Conservation (phyloP, 768 basidiomycete genomes). For the Mycena albidolilacea region DNA sequence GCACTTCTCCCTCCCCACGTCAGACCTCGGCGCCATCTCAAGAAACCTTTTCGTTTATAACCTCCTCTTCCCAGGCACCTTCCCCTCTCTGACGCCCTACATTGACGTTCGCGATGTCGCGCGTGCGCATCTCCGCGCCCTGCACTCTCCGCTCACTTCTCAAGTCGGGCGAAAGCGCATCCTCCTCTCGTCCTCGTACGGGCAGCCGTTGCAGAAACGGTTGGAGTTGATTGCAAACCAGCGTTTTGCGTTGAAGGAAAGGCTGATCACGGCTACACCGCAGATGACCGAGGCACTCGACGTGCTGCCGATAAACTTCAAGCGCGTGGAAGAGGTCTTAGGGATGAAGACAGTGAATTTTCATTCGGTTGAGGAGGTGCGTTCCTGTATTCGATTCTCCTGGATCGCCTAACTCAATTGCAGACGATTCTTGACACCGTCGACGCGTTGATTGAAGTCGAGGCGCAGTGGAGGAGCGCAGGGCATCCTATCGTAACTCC, state of each 20-base stretch:
- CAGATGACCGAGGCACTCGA: background rate
- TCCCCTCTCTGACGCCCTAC: background rate
- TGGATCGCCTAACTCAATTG: background rate
- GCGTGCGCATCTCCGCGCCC: background rate
- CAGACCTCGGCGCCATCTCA: background rate
- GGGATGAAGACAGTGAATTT: background rate
- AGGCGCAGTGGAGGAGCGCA: background rate
- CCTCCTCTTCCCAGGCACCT: background rate
- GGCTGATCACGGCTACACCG: background rate
- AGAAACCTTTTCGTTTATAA: background rate
- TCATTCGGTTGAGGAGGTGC: background rate
- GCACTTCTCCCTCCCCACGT: background rate
- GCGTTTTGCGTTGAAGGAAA: background rate
- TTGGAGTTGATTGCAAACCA: background rate
- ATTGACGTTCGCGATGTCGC: background rate
- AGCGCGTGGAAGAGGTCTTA: background rate
- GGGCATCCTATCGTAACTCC: background rate
- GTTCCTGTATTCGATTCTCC: background rate
- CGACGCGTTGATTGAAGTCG: background rate
- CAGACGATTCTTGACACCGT: background rate
- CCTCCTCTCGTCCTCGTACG: background rate
- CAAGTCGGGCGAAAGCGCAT: background rate
- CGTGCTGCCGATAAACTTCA: background rate
- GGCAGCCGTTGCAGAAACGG: background rate
- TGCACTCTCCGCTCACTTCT: background rate